Evolutionary conservation across 2,329 filamentous ascomycete genomes (phyloP), one percentile per base, ranked within the genome.

Genomic region (Fusarium napiforme): DNA sequence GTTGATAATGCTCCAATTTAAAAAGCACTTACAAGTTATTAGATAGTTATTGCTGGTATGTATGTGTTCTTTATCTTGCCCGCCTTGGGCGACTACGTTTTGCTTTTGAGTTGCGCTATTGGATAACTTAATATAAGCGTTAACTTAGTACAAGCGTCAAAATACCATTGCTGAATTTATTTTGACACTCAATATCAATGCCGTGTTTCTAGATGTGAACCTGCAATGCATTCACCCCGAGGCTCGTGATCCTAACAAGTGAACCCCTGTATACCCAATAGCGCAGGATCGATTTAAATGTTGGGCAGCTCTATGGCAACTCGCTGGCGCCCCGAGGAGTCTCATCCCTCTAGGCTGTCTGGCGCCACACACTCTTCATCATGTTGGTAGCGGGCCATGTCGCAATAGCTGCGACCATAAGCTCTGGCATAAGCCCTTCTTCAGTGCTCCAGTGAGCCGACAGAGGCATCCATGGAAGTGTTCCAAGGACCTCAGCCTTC

Each of bases 361-460:
- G 74, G 55, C 75, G 79, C 86, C 86, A 88, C 50, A 86, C 52
- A 68, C 84, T 83, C 72, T 81, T 77, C 81, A 88, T 84, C 77
- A 83, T 81, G 47, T 85, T 82, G 9, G 81, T 73, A 2, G 85
- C 84, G 5, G 86, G 85, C 26, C 87, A 83, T 50, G 81, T 79
- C 5, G 83, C 86, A 59, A 87, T 74, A 58, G 83, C 36, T n/a
- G 82, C 81, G 23, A 87, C 77, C 7, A 79, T 74, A 34, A 82
- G 69, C 47, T 87, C 85, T 40, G 81, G 80, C 60, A 88, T 75
- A 43, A 81, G 75, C 11, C 93, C 93, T 64, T 88, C 84, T 68
- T 93, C 90, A 45, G 92, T 81, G 77, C 93, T 92, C 92, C 93
- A 97, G 84, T 98, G 94, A 32, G 96, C 79, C 69, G 93, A 96